These are phyloP conservation scores for Heterobasidion occidentale DNA, from an alignment of 1,284 basidiomycete genomes.

Conservation along the genomic window DNA sequence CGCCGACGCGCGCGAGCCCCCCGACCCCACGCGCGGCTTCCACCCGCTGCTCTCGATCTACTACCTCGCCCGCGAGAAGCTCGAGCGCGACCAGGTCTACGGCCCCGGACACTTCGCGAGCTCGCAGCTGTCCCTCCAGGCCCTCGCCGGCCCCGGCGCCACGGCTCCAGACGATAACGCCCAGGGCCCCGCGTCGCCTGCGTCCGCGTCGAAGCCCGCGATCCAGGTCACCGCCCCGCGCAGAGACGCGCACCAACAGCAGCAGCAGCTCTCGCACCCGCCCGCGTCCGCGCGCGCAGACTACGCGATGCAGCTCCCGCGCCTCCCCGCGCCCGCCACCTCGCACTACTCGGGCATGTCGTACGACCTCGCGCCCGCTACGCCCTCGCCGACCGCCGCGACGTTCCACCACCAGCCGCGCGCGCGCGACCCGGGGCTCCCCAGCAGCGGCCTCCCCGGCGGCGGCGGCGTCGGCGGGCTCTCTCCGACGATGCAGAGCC, in stretches of 20 bases:
- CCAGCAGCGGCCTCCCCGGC: slow-evolving; percentile 15
- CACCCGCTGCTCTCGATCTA: slow-evolving; percentile 96
- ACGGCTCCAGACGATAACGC: not conserved
- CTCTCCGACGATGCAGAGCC: not conserved
- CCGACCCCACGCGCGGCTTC: slow-evolving; percentile 88
- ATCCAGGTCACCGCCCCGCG: slow-evolving; percentile 13
- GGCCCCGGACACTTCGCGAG: slow-evolving; percentile 92
- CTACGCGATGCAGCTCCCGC: slow-evolving; percentile 77
- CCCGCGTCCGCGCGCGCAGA: slow-evolving; percentile 77
- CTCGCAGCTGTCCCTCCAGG: slow-evolving; percentile 60
- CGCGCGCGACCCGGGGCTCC: slow-evolving; percentile 39
- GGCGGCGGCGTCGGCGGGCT: too few relatives aligned
- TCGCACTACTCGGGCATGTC: slow-evolving; percentile 73
- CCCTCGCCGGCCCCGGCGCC: slow-evolving; percentile 10
- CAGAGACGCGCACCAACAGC: slow-evolving; percentile 28
- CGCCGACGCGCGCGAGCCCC: slow-evolving; percentile 39
- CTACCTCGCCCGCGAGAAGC: slow-evolving; percentile 91
- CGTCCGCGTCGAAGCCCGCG: slow-evolving; percentile 14
- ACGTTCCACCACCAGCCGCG: slow-evolving; percentile 49
- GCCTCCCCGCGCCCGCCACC: slow-evolving; percentile 74
- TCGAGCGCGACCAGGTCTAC: slow-evolving; percentile 90
- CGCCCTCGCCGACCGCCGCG: slow-evolving; percentile 46
- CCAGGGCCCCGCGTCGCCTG: slow-evolving; percentile 14
- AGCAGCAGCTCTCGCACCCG: slow-evolving; percentile 76
- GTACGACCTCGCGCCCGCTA: slow-evolving; percentile 49